Evolutionary conservation across 208 protist genomes (phyloP).

Genomic region (Acanthamoeba triangularis): DNA sequence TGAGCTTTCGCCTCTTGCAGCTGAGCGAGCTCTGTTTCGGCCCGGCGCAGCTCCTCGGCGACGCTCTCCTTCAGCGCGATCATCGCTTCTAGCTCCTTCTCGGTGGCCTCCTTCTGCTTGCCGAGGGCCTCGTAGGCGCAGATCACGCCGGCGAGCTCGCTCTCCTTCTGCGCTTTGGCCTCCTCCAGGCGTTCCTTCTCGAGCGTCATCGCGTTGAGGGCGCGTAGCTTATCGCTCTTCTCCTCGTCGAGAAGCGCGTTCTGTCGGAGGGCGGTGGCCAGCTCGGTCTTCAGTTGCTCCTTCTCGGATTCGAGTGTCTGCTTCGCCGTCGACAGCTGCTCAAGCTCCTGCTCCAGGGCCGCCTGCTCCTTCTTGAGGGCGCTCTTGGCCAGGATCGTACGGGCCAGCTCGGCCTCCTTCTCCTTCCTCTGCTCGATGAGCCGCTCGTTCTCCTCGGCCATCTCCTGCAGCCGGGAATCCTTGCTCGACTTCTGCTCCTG

Average conservation of each 20-base stretch:
- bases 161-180: neutral
- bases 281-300: neutral
- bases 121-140: neutral
- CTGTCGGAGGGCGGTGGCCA: neutral
- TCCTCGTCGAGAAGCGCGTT: slow-evolving; percentile 7
- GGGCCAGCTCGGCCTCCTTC: slow-evolving; percentile 34
- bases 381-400: slow-evolving; percentile 10
- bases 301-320: neutral
- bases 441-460: neutral
- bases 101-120: neutral
- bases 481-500: neutral
- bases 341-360: slow-evolving; percentile 6
- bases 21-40: neutral
- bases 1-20: neutral
- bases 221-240: neutral
- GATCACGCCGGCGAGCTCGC: neutral
- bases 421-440: neutral
- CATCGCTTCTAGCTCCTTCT: slow-evolving; percentile 42
- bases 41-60: neutral
- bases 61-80: neutral
- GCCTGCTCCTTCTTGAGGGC: slow-evolving; percentile 43
- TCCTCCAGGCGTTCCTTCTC: slow-evolving; percentile 34
- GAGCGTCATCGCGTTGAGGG: neutral
- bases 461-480: neutral
- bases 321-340: neutral